Conservation (phyloP, 129 eudicot species). For the Flaveria brownii region DNA sequence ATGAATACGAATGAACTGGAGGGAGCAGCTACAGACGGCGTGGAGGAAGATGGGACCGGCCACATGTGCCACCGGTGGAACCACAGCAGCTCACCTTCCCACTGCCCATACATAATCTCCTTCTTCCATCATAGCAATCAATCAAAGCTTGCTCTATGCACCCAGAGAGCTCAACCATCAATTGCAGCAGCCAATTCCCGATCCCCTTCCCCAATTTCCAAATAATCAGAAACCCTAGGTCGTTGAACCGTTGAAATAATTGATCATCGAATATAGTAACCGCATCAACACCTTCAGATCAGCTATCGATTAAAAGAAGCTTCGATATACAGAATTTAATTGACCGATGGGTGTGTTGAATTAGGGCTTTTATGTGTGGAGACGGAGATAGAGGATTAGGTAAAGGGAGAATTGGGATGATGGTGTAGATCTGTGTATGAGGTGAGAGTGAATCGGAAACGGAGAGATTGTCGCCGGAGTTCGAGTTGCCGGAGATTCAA, state of each 20-base stretch:
- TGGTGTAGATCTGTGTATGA: conserved; percentile 27
- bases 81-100: conserved; percentile 47
- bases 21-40: conserved; percentile 40
- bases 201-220: conserved; percentile 32
- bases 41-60: conserved; percentile 54
- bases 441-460: conserved; percentile 16
- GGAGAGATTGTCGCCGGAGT: conserved; percentile 29
- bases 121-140: conserved; percentile 39
- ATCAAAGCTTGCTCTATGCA: conserved; percentile 18
- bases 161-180: conserved; percentile 29
- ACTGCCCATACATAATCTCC: conserved; percentile 42
- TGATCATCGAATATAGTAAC: conserved; percentile 18
- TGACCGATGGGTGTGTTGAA: conserved; percentile 20
- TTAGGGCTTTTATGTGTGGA: conserved; percentile 41
- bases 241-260: background rate
- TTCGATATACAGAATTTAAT: background rate
- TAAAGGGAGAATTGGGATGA: conserved; percentile 19
- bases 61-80: conserved; percentile 61
- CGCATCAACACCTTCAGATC: conserved; percentile 33
- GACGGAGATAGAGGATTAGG: background rate
- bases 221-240: conserved; percentile 41
- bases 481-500: conserved; percentile 26
- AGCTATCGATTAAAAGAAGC: conserved; percentile 20
- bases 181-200: conserved; percentile 21
- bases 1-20: conserved; percentile 28